Evolutionary conservation across 2,329 filamentous ascomycete species (phyloP).

Genomic region (Lecanicillium sp.): DNA sequence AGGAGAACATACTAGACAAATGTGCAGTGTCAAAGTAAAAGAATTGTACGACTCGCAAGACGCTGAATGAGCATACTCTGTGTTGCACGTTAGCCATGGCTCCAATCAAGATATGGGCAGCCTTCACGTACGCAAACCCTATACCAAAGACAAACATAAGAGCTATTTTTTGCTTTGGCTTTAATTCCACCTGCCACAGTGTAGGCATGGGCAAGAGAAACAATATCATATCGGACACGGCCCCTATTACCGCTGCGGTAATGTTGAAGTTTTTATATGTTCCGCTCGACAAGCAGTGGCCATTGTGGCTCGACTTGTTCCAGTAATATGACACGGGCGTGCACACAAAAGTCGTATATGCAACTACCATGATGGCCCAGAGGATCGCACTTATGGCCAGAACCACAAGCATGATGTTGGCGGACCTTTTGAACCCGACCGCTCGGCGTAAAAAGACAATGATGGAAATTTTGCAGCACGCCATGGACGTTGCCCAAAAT

Average conservation of each 20-base stretch:
- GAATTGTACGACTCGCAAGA: slow-evolving; percentile 6
- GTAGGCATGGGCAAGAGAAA: slow-evolving; percentile 8
- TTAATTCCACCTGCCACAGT: slow-evolving; percentile 4
- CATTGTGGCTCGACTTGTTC: slow-evolving; percentile 4
- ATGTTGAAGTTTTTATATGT: slow-evolving; percentile 3
- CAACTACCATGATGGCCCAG: slow-evolving; percentile 4
- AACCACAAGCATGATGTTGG: slow-evolving; percentile 1
- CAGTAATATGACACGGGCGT: slow-evolving; percentile 8
- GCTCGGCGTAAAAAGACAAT: slow-evolving; percentile 6
- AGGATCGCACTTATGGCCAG: not conserved
- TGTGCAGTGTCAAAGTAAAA: slow-evolving; percentile 6
- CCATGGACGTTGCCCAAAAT: slow-evolving; percentile 7
- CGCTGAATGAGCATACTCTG: slow-evolving; percentile 7
- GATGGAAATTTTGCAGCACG: slow-evolving; percentile 8
- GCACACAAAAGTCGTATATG: slow-evolving; percentile 7
- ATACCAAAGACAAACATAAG: slow-evolving; percentile 6
- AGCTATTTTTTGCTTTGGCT: slow-evolving; percentile 6
- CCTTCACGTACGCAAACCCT: slow-evolving; percentile 4
- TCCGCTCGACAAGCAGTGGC: not conserved
- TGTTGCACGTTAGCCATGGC: not conserved
- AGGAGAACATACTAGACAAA: slow-evolving; percentile 3
- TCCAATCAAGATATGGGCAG: not conserved
- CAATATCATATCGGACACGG: slow-evolving; percentile 3
- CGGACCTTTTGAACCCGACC: slow-evolving; percentile 4
- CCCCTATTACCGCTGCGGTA: not conserved